These are phyloP conservation scores for Acmispon strigosus DNA, from an alignment of 306 rosid genomes.

Conservation along the genomic window DNA sequence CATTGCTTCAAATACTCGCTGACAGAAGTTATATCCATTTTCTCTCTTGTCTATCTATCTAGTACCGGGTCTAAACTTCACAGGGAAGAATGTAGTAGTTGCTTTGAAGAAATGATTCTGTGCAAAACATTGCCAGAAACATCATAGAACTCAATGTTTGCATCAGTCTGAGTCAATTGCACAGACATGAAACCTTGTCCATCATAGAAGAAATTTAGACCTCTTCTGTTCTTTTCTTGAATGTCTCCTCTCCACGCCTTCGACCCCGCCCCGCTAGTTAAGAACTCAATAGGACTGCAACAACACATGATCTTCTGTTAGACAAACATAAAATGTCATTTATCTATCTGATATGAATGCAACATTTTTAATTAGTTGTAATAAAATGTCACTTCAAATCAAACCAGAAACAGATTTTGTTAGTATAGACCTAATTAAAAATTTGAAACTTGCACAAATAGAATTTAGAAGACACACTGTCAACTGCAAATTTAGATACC, in stretches of 20 bases:
- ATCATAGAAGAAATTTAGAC: slow-evolving; percentile 44
- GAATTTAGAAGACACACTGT: neutral
- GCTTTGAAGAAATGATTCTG: slow-evolving; percentile 25
- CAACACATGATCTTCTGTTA: slow-evolving; percentile 16
- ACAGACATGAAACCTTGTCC: slow-evolving; percentile 65
- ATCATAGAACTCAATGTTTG: slow-evolving; percentile 39
- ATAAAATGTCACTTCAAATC: neutral
- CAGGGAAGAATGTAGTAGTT: slow-evolving; percentile 23
- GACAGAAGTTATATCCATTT: too few species aligned
- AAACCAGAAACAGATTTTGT: neutral
- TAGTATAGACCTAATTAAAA: neutral
- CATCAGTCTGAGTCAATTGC: slow-evolving; percentile 31
- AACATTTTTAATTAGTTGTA: neutral
- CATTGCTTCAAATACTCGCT: too few species aligned
- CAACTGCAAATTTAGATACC: neutral
- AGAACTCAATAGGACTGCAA: slow-evolving; percentile 42
- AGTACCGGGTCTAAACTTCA: slow-evolving; percentile 4
- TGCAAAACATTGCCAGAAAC: slow-evolving; percentile 38
- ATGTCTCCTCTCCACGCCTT: slow-evolving; percentile 60
- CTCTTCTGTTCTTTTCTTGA: neutral
- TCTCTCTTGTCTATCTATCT: neutral
- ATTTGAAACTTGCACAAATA: neutral
- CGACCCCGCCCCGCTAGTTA: slow-evolving; percentile 56
- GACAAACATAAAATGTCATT: neutral
- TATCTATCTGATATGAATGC: neutral